Conservation (phyloP, 1,284 basidiomycete species). For the Phaffia rhodozyma region DNA sequence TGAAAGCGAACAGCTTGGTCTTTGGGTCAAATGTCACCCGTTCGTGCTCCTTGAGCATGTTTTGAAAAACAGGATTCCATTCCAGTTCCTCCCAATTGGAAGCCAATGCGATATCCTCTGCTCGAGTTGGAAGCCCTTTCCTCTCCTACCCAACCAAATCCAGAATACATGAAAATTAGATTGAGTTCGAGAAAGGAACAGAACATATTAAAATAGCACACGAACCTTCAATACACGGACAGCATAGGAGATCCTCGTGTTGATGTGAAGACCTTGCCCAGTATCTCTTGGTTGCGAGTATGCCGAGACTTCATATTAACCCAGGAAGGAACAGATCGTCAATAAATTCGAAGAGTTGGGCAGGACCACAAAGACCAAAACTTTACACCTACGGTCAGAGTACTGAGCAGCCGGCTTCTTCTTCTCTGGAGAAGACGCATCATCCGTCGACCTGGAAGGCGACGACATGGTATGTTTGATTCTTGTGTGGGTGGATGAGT, state of each 20-base stretch:
- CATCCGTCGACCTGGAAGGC: no score
- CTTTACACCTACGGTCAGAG: no score
- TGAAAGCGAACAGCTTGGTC: conserved; percentile 71
- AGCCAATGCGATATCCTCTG: conserved; percentile 70
- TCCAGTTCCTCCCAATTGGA: conserved; percentile 59
- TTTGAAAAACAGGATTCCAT: conserved; percentile 54
- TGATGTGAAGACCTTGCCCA: conserved; percentile 64
- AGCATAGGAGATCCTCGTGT: conserved; percentile 75
- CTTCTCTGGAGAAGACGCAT: no score
- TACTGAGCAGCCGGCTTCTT: no score
- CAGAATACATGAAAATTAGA: not conserved
- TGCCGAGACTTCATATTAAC: conserved; percentile 44
- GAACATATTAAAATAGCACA: conserved; percentile 2
- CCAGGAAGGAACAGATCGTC: not conserved
- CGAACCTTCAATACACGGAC: conserved; percentile 64
- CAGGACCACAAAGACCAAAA: no score
- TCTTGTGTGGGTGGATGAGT: no score
- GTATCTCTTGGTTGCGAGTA: conserved; percentile 77
- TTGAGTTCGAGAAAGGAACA: conserved; percentile 9
- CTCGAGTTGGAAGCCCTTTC: conserved; percentile 63
- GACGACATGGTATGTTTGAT: no score
- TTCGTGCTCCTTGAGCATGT: conserved; percentile 69
- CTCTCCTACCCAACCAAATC: conserved; percentile 36
- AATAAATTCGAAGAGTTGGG: no score
- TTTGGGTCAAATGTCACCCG: conserved; percentile 64